phyloP scores from a whole-genome alignment of 2,329 filamentous ascomycete species.

The Plenodomus lindquistii region DNA sequence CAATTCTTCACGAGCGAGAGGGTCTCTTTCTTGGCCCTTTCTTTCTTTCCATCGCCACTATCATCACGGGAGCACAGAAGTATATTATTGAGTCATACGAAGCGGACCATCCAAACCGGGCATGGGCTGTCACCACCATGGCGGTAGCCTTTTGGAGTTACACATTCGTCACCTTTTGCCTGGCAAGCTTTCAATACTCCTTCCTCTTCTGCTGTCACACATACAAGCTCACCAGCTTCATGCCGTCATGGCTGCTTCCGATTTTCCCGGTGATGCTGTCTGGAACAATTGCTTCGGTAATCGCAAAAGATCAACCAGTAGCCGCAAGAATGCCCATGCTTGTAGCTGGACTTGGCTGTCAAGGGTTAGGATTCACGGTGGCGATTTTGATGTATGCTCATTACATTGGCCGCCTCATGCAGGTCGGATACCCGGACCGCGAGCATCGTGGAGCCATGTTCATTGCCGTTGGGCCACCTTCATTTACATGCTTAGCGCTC shows the following conservation, averaged over 20 bases:
- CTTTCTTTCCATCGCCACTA: slow-evolving; percentile 47
- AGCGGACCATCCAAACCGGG: slow-evolving; percentile 44
- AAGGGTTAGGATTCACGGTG: slow-evolving; percentile 71
- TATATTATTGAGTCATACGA: slow-evolving; percentile 40
- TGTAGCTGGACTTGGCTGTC: slow-evolving; percentile 67
- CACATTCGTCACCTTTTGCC: slow-evolving; percentile 45
- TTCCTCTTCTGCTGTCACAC: slow-evolving; percentile 65
- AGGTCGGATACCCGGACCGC: slow-evolving; percentile 63
- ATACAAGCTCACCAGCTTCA: slow-evolving; percentile 68
- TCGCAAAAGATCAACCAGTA: slow-evolving; percentile 63
- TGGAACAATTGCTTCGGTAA: slow-evolving; percentile 70
- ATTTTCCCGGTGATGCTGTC: slow-evolving; percentile 76
- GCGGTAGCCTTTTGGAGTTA: slow-evolving; percentile 51
- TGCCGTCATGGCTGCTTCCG: slow-evolving; percentile 74
- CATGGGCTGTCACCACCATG: slow-evolving; percentile 47
- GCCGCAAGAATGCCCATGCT: slow-evolving; percentile 64
- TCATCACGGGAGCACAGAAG: slow-evolving; percentile 48
- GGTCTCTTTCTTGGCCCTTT: slow-evolving; percentile 54
- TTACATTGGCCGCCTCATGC: slow-evolving; percentile 74
- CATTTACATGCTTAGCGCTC: slow-evolving; percentile 71
- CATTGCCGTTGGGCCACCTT: slow-evolving; percentile 75
- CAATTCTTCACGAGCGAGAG: slow-evolving; percentile 56
- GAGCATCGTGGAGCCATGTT: slow-evolving; percentile 72
- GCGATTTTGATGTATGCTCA: slow-evolving; percentile 73
- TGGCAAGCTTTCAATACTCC: slow-evolving; percentile 59